These are phyloP conservation scores for Nemania sp. DNA, from an alignment of 2,329 filamentous ascomycete genomes.

Conservation along the genomic window DNA sequence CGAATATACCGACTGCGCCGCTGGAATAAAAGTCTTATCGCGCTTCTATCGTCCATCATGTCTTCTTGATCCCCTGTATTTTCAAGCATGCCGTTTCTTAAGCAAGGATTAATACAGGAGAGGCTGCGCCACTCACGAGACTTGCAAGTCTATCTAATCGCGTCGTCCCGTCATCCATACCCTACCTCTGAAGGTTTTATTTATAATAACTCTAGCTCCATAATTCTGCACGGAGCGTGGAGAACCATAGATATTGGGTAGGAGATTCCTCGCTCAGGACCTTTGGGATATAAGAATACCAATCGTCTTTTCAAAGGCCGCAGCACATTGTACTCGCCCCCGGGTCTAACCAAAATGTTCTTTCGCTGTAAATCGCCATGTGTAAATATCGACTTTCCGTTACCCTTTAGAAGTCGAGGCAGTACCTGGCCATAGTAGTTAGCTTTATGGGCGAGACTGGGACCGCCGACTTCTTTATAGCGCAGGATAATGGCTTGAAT, in stretches of 20 bases:
- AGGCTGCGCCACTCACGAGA: no score
- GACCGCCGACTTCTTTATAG: background rate
- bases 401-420: conserved; percentile 2
- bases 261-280: background rate
- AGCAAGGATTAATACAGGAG: no score
- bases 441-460: background rate
- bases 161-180: background rate
- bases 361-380: conserved; percentile 6
- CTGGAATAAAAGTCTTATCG: no score
- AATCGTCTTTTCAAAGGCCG: background rate
- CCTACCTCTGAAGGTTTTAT: background rate
- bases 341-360: conserved; percentile 8
- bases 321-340: background rate
- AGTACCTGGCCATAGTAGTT: background rate
- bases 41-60: no score
- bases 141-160: no score
- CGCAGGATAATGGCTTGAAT: conserved; percentile 1
- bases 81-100: no score
- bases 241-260: conserved; percentile 3
- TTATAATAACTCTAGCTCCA: background rate
- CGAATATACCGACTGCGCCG: no score
- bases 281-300: conserved; percentile 4
- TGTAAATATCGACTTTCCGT: conserved; percentile 8
- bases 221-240: background rate
- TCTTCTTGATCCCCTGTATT: no score